Evolutionary conservation across 352 stramenopile species (phyloP).

Genomic region (Phytopythium litorale): DNA sequence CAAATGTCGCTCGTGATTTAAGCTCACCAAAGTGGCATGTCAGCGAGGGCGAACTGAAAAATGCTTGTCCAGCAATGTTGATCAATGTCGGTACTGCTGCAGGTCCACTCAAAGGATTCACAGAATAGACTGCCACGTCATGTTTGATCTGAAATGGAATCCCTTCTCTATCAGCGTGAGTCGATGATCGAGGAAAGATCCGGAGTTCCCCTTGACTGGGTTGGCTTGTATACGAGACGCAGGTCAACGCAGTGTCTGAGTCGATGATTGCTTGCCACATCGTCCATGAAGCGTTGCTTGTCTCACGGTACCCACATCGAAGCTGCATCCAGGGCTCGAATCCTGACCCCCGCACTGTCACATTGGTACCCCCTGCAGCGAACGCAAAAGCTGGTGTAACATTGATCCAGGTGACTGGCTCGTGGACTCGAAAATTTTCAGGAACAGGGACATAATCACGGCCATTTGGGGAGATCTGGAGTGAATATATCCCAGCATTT

Average conservation of each 20-base stretch:
- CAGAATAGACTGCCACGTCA: slow-evolving; percentile 18
- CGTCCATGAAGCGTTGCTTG: slow-evolving; percentile 9
- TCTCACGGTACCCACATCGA: slow-evolving; percentile 25
- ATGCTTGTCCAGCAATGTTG: slow-evolving; percentile 30
- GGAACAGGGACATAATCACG: slow-evolving; percentile 21
- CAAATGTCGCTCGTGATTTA: slow-evolving; percentile 11
- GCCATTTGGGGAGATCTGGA: slow-evolving; percentile 34
- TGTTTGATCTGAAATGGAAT: slow-evolving; percentile 27
- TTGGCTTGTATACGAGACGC: slow-evolving; percentile 10
- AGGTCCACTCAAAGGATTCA: slow-evolving; percentile 19
- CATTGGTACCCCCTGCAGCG: slow-evolving; percentile 8
- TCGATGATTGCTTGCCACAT: slow-evolving; percentile 14
- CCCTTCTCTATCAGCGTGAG: slow-evolving; percentile 5
- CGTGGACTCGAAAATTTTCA: slow-evolving; percentile 22
- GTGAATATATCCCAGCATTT: slow-evolving; percentile 18
- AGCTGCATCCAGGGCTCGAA: slow-evolving; percentile 43
- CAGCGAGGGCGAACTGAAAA: slow-evolving; percentile 20
- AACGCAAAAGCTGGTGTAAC: slow-evolving; percentile 19
- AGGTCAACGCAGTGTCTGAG: slow-evolving; percentile 25
- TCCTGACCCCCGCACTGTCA: slow-evolving; percentile 23
- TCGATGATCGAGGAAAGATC: slow-evolving; percentile 22
- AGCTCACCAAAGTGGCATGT: slow-evolving; percentile 22
- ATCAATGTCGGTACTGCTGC: slow-evolving; percentile 16
- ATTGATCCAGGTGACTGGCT: slow-evolving; percentile 13
- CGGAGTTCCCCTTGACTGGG: slow-evolving; percentile 16